phyloP scores from a whole-genome alignment of 2,329 filamentous ascomycete species.

The Colletotrichum simmondsii region DNA sequence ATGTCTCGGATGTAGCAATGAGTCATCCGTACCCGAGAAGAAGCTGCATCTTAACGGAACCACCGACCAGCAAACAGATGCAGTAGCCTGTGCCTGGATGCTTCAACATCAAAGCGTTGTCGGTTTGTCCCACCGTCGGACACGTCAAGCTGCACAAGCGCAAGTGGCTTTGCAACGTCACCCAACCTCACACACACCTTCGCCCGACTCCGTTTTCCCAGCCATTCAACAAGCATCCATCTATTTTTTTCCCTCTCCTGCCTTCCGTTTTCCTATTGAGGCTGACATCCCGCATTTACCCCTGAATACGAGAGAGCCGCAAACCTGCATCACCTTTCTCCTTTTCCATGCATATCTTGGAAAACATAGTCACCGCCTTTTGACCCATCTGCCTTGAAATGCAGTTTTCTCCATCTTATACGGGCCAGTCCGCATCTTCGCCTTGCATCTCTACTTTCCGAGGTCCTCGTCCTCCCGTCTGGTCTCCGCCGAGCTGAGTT shows the following conservation, averaged over 20 bases:
- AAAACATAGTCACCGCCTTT: conserved; percentile 10
- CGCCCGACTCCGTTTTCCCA: conserved; percentile 5
- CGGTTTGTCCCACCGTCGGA: conserved; percentile 5
- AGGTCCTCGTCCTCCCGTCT: conserved; percentile 4
- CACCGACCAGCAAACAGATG: not conserved
- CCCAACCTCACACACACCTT: not conserved
- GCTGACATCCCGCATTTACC: not conserved
- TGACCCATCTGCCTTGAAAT: not conserved
- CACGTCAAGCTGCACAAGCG: conserved; percentile 24
- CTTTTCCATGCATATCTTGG: not conserved
- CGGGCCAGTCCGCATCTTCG: conserved; percentile 14
- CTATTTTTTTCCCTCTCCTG: not conserved
- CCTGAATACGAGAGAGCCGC: conserved; percentile 5
- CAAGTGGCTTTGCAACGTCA: conserved; percentile 2
- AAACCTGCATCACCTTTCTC: not conserved
- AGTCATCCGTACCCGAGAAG: not conserved
- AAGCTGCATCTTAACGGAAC: not conserved
- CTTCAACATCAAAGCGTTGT: conserved; percentile 3
- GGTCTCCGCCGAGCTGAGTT: conserved; percentile 1
- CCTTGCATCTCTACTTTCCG: not conserved
- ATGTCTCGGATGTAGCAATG: not conserved
- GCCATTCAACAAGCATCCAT: conserved; percentile 1
- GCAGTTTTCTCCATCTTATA: not conserved
- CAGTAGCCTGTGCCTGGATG: not conserved
- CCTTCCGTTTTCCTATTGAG: not conserved